Base-by-base conservation (phyloP, 1,284 basidiomycete genomes). In the Prillingera fragicola region DNA sequence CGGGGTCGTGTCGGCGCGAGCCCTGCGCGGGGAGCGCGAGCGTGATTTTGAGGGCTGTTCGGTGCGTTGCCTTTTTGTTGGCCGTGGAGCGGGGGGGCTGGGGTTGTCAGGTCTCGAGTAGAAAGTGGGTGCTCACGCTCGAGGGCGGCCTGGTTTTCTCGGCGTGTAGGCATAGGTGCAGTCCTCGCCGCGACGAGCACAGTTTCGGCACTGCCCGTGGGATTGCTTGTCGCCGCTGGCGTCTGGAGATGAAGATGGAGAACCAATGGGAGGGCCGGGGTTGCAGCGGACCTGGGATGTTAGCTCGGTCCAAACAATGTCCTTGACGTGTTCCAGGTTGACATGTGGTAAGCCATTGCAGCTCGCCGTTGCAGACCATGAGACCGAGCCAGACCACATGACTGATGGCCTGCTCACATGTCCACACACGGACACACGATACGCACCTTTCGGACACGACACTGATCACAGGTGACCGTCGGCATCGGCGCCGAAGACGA, bases 91-190 rank as follows among this genome's bases (percentile, higher is more conserved):
- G 26, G n/a, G 26, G 26, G n/a, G 8, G 26, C 26, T 8, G 9
- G 9, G n/a, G 26, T 9, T n/a, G 9, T 28, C 9, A n/a, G 8
- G 26, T 28, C 26, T 9, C 8, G 8, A 9, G 8, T 28, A n/a
- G 8, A 8, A 22, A 34, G 8, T 8, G 19, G 5, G 4, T 1
- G 25, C 21, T 29, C 29, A 42, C 45, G 34, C 40, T 7, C 45
- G 23, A 2, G 45, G 45, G 5, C 45, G 35, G 2, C 45, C 45
- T 1, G 45, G 39, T 23, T 47, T 47, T 35, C 42, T 47, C n/a
- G 39, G 45, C 27, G 33, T 41, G 32, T 47, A 47, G n/a, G 37
- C 45, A 22, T 33, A 47, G 5, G 45, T 47, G 17, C 45, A 47
- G 18, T 12, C 5, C 39, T 47, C 39, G n/a, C n/a, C 8, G 4